These are phyloP conservation scores for Botrytis aclada DNA, from an alignment of 2,329 filamentous ascomycete genomes.

Conservation along the genomic window DNA sequence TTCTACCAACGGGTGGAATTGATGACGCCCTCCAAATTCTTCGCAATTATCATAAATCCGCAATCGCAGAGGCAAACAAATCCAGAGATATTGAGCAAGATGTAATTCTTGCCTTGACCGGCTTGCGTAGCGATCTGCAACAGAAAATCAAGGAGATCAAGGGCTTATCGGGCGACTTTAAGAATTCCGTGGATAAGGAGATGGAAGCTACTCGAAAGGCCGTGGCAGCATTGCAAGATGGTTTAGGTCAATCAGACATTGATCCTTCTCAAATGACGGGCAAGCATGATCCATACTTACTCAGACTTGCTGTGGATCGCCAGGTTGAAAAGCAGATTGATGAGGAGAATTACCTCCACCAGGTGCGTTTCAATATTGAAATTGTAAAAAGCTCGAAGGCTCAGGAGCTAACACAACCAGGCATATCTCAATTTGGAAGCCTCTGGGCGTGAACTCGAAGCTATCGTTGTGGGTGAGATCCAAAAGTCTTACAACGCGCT, in stretches of 20 bases:
- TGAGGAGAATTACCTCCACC: conserved; percentile 95
- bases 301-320: conserved; percentile 80
- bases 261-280: conserved; percentile 73
- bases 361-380: conserved; percentile 53
- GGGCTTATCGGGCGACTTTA: conserved; percentile 88
- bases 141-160: conserved; percentile 99
- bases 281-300: conserved; percentile 88
- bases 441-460: conserved; percentile 90
- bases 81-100: conserved; percentile 88
- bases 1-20: conserved; percentile 78
- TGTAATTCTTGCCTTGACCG: conserved; percentile 82
- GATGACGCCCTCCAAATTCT: conserved; percentile 82
- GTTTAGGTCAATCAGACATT: conserved; percentile 72
- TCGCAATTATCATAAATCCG: conserved; percentile 76
- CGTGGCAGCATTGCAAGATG: conserved; percentile 77
- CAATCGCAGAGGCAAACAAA: conserved; percentile 78
- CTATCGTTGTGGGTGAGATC: conserved; percentile 94
- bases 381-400: conserved; percentile 3
- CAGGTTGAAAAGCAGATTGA: conserved; percentile 91
- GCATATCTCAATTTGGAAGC: conserved; percentile 92
- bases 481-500: conserved; percentile 97
- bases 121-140: conserved; percentile 80
- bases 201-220: conserved; percentile 80
- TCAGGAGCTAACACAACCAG: conserved; percentile 44
- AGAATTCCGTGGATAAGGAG: conserved; percentile 93